Percentiles rank a stretch among this genome's conserved stretches.
phyloP scores from a whole-genome alignment of 371 early-diverging fungal genomes.

The Mucor sp. region DNA sequence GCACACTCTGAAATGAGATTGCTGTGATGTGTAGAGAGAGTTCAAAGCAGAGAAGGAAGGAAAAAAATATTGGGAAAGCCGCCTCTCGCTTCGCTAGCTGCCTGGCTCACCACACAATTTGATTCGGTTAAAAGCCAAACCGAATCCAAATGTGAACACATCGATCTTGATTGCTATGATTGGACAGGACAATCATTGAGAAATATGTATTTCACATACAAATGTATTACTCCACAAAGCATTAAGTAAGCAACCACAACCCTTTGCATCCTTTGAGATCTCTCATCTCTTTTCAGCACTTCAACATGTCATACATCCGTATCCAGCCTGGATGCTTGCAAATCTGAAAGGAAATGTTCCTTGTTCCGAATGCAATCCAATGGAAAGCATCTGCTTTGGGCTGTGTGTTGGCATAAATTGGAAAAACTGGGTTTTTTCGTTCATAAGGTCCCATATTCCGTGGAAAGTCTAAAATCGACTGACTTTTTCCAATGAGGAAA shows the following conservation, averaged over 20 bases:
- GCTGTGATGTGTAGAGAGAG: not conserved
- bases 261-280: not conserved
- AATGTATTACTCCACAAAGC: not conserved
- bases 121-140: slow-evolving; percentile 1
- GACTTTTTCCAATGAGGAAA: slow-evolving; percentile 4
- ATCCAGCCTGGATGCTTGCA: not conserved
- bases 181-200: not conserved
- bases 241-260: not conserved
- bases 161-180: not conserved
- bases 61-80: not conserved
- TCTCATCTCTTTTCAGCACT: too few species aligned
- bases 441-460: not conserved
- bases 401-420: not conserved
- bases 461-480: slow-evolving; percentile 6
- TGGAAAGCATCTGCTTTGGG: not conserved
- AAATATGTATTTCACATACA: not conserved
- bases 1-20: not conserved
- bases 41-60: not conserved
- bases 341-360: not conserved
- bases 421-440: slow-evolving; percentile 3
- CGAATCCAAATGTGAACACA: not conserved
- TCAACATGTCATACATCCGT: not conserved
- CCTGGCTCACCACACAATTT: too few species aligned
- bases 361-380: not conserved
- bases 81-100: not conserved